Conservation (phyloP, 805 yeast genomes). For the Pachysolen tannophilus region DNA sequence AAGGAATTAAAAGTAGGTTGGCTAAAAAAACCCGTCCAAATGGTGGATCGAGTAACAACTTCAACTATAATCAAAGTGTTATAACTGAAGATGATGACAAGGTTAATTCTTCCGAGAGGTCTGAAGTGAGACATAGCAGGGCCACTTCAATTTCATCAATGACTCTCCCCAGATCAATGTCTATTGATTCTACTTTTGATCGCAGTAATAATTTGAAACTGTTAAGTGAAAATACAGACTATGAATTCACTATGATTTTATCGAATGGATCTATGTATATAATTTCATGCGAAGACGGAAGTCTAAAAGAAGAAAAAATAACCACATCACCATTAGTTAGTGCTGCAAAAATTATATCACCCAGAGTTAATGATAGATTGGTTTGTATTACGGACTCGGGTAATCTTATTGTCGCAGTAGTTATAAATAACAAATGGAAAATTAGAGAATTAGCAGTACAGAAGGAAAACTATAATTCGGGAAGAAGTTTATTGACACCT, state of each 20-base stretch:
- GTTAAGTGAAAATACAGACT: slow-evolving; percentile 20
- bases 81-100: slow-evolving; percentile 4
- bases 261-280: slow-evolving; percentile 42
- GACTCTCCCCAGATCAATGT: slow-evolving; percentile 14
- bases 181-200: slow-evolving; percentile 25
- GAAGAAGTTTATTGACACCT: slow-evolving; percentile 29
- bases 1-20: slow-evolving; percentile 9
- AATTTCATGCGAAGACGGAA: slow-evolving; percentile 43
- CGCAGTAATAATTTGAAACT: slow-evolving; percentile 19
- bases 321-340: slow-evolving; percentile 31
- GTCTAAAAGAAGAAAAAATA: slow-evolving; percentile 24
- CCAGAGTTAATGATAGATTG: slow-evolving; percentile 68
- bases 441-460: slow-evolving; percentile 41
- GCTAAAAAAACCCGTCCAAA: too few species aligned
- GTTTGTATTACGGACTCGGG: slow-evolving; percentile 45
- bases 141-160: neutral
- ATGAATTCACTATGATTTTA: slow-evolving; percentile 45
- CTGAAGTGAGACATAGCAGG: slow-evolving; percentile 25
- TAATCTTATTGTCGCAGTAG: slow-evolving; percentile 53
- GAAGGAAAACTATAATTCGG: slow-evolving; percentile 37
- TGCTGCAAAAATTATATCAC: slow-evolving; percentile 53
- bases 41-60: slow-evolving; percentile 1
- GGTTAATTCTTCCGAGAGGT: slow-evolving; percentile 10
- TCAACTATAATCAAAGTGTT: slow-evolving; percentile 2
- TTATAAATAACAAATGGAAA: slow-evolving; percentile 60